Evolutionary conservation across 1,139 yeast genomes (phyloP).

Genomic region (Hansenula sp.): DNA sequence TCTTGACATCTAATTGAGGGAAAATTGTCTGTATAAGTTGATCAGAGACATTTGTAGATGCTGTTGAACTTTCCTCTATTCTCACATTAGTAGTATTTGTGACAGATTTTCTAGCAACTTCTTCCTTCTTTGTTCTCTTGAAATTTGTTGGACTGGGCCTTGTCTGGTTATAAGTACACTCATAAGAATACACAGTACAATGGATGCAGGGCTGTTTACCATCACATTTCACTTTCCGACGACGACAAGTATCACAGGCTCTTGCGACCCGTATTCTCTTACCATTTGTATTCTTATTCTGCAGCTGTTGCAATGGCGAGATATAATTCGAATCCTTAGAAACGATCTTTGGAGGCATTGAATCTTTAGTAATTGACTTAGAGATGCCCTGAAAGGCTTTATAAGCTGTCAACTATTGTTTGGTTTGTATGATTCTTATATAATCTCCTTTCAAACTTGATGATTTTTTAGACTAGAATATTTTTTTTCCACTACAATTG

Average conservation of each 20-base stretch:
- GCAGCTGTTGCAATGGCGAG: slow-evolving; percentile 20
- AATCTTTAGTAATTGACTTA: not conserved
- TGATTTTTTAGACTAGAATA: too few relatives aligned
- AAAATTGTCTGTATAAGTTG: slow-evolving; percentile 35
- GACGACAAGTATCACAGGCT: slow-evolving; percentile 77
- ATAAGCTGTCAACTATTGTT: too few relatives aligned
- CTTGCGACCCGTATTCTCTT: slow-evolving; percentile 73
- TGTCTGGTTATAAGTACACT: slow-evolving; percentile 47
- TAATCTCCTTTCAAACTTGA: too few relatives aligned
- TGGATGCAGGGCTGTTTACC: slow-evolving; percentile 86
- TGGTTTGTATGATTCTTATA: too few relatives aligned
- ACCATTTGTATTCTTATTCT: slow-evolving; percentile 19
- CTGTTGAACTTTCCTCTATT: too few relatives aligned
- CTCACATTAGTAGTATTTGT: too few relatives aligned
- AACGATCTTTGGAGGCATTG: slow-evolving; percentile 19
- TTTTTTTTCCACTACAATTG: too few relatives aligned
- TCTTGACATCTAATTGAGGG: slow-evolving; percentile 46
- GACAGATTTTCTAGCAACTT: not conserved
- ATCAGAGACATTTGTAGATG: slow-evolving; percentile 3
- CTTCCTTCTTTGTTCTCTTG: slow-evolving; percentile 6
- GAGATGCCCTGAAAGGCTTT: not conserved
- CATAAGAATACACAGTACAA: slow-evolving; percentile 74
- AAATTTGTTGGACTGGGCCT: slow-evolving; percentile 27
- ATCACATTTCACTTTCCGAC: slow-evolving; percentile 82
- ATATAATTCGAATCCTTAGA: slow-evolving; percentile 21